Conservation (phyloP, 768 basidiomycete species). For the Kwoniella botswanensis region DNA sequence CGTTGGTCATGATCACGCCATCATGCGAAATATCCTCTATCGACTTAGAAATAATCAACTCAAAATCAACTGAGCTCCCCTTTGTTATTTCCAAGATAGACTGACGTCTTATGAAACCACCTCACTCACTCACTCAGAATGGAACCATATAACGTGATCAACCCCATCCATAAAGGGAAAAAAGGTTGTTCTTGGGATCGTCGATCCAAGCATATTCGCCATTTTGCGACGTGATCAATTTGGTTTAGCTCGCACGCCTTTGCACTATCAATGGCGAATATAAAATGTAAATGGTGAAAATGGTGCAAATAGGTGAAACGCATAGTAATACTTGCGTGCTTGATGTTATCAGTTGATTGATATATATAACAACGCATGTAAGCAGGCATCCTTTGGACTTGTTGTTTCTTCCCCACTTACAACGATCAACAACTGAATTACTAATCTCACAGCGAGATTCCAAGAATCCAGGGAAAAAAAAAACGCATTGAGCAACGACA, state of each 20-base stretch:
- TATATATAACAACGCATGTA: not conserved
- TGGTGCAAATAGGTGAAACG: not conserved
- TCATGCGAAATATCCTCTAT: not conserved
- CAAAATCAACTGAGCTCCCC: not conserved
- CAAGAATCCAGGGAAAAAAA: too few species aligned
- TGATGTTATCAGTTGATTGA: not conserved
- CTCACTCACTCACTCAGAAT: not conserved
- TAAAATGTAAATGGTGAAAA: not conserved
- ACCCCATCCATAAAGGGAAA: not conserved
- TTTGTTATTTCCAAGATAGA: not conserved
- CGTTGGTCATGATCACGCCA: not conserved
- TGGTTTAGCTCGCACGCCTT: not conserved
- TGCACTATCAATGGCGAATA: not conserved
- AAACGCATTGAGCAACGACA: too few species aligned
- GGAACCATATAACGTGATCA: not conserved
- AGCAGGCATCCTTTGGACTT: not conserved
- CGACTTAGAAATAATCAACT: not conserved
- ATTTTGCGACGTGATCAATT: not conserved
- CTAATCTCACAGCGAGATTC: not conserved
- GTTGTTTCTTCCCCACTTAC: not conserved
- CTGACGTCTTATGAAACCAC: not conserved
- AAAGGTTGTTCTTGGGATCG: not conserved
- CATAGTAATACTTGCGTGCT: not conserved
- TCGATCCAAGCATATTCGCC: not conserved
- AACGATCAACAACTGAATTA: not conserved